A percentile compares a stretch with the other conserved stretches of the same genome.
Conservation (phyloP, 441 rosid species). For the Isatis lusitanica region DNA sequence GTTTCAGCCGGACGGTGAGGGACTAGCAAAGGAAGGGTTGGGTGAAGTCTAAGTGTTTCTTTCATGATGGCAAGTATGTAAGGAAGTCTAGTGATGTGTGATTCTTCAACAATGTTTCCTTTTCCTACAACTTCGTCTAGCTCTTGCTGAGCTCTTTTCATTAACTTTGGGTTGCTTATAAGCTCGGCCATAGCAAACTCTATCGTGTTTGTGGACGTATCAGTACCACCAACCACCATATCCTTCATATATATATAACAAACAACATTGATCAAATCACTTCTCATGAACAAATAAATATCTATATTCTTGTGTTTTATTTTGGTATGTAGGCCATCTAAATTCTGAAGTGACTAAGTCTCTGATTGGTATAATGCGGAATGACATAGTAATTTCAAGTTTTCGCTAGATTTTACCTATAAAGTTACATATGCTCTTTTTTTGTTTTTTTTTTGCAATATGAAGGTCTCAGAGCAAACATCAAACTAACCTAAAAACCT, state of each 20-base stretch:
- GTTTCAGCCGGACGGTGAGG: conserved; percentile 46
- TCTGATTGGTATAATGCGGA: too few relatives aligned
- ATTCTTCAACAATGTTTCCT: conserved; percentile 46
- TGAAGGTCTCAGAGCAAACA: neutral
- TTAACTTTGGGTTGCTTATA: conserved; percentile 38
- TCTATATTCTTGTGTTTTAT: neutral
- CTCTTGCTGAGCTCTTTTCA: conserved; percentile 43
- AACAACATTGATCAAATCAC: neutral
- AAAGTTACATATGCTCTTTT: too few relatives aligned
- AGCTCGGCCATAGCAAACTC: conserved; percentile 51
- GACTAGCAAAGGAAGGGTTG: conserved; percentile 43
- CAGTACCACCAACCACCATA: conserved; percentile 55
- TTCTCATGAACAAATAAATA: neutral
- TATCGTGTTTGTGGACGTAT: conserved; percentile 42
- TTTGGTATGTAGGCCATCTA: neutral
- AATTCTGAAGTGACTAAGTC: too few relatives aligned
- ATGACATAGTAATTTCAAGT: too few relatives aligned
- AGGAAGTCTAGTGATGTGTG: conserved; percentile 45
- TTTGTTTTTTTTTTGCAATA: too few relatives aligned
- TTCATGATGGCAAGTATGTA: conserved; percentile 47
- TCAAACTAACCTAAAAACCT: too few relatives aligned
- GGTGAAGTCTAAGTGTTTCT: conserved; percentile 51
- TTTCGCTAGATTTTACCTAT: neutral
- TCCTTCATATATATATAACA: conserved; percentile 38
- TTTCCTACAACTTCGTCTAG: conserved; percentile 47